Evolutionary conservation across 1,139 yeast genomes (phyloP), one percentile per base, ranked within the genome.

Genomic region (Taiozyma onychis): DNA sequence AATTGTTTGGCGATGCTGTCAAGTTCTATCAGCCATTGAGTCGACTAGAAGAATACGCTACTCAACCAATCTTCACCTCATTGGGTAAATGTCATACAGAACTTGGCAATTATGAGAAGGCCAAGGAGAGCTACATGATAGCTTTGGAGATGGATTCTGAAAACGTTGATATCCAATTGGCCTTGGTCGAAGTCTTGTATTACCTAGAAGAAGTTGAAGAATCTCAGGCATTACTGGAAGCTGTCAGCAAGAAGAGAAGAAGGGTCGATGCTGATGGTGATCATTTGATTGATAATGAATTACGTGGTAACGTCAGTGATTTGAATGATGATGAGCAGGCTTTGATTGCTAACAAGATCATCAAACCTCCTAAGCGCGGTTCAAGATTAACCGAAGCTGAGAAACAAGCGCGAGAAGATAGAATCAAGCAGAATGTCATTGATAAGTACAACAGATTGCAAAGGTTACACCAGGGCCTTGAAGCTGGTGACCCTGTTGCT

Each of bases 11-110:
- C 35, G 91, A 85, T 47, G 97, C 98, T 0, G 71, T 89, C 32
- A 77, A 76, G 41, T 84, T 81, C 57, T 80, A 85, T 50, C 63
- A 74, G 0, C 82, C 82, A 22, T 71, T 88, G 14, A 67, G 80
- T 6, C 67, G 74, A 39, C 66, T 75, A n/a, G 77, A 75, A 30
- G 84, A 77, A 32, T 74, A 72, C 48, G 67, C 73, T 50, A 72
- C 77, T 10, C 61, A 77, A 2, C 83, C 84, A 30, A 68, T 88
- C 41, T 78, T 78, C 24, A 71, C 73, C 26, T 77, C 88, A 1
- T 73, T 90, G 54, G 97, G 91, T 4, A 84, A 81, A 61, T 91
- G 98, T 66, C 80, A 79, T 55, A 76, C 83, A 57, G 96, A 87
- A 61, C 73, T 83, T 0, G 90, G 85, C 22, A 83, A 85, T 48